Conservation (phyloP, 2,329 filamentous ascomycete species). For the Colletotrichum phormii region DNA sequence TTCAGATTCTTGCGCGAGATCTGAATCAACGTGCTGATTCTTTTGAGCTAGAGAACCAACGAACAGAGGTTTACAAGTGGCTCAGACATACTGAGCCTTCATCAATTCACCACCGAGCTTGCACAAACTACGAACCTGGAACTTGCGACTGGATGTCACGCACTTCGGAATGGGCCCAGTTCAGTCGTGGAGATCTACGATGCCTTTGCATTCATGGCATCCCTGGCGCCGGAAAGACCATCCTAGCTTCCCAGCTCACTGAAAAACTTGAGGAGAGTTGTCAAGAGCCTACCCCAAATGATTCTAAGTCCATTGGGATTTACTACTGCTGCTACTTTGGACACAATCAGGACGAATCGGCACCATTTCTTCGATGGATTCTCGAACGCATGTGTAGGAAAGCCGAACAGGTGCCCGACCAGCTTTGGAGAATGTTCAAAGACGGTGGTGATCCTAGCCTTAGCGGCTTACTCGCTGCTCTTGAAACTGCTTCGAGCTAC, state of each 20-base stretch:
- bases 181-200: accelerated
- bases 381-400: background rate
- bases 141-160: slow-evolving; percentile 1
- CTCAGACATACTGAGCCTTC: background rate
- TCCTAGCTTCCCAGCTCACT: background rate
- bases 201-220: slow-evolving; percentile 9
- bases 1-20: background rate
- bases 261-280: accelerated
- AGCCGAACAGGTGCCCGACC: accelerated
- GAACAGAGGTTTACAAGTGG: background rate
- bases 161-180: background rate
- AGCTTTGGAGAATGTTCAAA: background rate
- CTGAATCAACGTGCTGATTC: too few species aligned
- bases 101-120: background rate
- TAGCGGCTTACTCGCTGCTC: accelerated
- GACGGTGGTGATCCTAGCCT: accelerated
- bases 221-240: background rate
- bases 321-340: slow-evolving; percentile 12
- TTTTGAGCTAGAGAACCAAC: background rate
- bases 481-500: accelerated
- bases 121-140: accelerated
- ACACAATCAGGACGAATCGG: background rate
- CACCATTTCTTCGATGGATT: background rate
- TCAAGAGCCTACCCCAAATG: accelerated
- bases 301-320: background rate